A percentile compares a stretch with the other conserved stretches of the same genome.
phyloP scores from a whole-genome alignment of 106 monocot genomes.

The Dactylorhiza incarnata region DNA sequence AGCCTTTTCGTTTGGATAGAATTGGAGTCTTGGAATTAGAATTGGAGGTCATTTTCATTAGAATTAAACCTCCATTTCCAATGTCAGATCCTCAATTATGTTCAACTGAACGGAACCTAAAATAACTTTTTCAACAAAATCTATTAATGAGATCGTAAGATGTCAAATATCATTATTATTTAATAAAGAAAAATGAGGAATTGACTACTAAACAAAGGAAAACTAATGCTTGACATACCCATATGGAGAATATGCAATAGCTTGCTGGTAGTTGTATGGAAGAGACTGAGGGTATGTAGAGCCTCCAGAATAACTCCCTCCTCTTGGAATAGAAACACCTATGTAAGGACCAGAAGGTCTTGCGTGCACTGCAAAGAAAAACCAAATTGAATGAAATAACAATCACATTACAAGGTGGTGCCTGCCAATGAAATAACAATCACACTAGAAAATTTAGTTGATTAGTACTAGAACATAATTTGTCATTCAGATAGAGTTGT shows the following conservation, averaged over 20 bases:
- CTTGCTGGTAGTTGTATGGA: conserved; percentile 52
- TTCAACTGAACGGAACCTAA: background rate
- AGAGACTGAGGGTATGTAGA: conserved; percentile 32
- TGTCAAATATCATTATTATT: background rate
- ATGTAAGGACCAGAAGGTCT: conserved; percentile 33
- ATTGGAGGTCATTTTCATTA: no score
- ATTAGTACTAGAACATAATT: background rate
- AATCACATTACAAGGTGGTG: background rate
- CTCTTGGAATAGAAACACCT: conserved; percentile 37
- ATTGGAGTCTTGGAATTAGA: no score
- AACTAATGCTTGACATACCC: conserved; percentile 27
- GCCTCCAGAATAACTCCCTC: conserved; percentile 38
- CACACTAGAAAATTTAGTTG: background rate
- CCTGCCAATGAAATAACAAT: background rate
- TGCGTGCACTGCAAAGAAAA: conserved; percentile 21
- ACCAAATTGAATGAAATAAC: conserved; percentile 9
- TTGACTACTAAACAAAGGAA: background rate
- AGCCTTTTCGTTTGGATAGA: no score
- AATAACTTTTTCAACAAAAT: background rate
- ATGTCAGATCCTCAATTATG: background rate
- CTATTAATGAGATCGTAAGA: background rate
- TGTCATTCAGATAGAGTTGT: background rate
- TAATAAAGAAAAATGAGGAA: conserved; percentile 8
- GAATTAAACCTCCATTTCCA: background rate
- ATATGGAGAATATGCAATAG: conserved; percentile 40